Evolutionary conservation across 2,329 filamentous ascomycete genomes (phyloP), one percentile per base, ranked within the genome.

Genomic region (Fusarium sp.): DNA sequence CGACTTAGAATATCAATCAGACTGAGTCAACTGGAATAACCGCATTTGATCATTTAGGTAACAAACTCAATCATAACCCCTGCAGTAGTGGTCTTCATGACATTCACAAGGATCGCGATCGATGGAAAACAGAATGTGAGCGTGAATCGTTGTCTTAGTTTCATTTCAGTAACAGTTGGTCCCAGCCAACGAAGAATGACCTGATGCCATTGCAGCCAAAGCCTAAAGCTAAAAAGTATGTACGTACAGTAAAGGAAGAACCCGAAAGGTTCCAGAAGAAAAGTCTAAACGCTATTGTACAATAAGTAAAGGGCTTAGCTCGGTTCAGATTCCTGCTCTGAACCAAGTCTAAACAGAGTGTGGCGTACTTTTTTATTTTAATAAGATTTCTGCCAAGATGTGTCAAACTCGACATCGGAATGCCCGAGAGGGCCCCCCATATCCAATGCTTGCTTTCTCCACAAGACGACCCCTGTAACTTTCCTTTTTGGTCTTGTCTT

Each of bases 281-380:
- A 60, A 71, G 57, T 67, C 37, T 60, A 67, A 71, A 54, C 43
- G 25, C 35, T 62, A 54, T 54, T 64, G 58, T 46, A 71, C 59
- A 72, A 44, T 60, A 60, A 46, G 25, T 46, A 18, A 37, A 66
- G 59, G 38, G 52, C 60, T 66, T 38, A 57, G 70, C 46, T 53
- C 44, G 18, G 38, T 23, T 37, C 54, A 42, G 44, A 49, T 56
- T 53, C 56, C 58, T 40, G 47, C 46, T 67, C 56, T 61, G 47
- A 33, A 19, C 32, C 42, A 30, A 52, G 58, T 40, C 52, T 30
- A 44, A 23, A 28, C 15, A 28, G 33, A 46, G 33, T 47, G 53
- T 74, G 62, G 71, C 71, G 71, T 62, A 37, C 33, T 37, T 25
- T 37, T 35, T 16, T 23, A 21, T 47, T 54, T 64, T 66, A 52